phyloP scores from a whole-genome alignment of 1,139 yeast species.

The Meyerozyma athensensis region DNA sequence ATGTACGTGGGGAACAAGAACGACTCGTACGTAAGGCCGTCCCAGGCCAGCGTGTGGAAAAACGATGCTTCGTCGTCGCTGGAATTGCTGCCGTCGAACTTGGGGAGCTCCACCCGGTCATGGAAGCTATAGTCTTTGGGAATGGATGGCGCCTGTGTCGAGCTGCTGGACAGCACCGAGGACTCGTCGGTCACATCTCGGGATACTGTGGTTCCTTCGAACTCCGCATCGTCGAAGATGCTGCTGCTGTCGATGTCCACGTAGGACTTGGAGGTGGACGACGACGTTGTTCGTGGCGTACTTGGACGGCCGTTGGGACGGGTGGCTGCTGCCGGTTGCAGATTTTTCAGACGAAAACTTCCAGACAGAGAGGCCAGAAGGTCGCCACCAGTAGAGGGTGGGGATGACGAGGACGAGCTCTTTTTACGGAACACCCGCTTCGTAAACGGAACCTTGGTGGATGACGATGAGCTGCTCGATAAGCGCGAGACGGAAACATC shows the following conservation, averaged over 20 bases:
- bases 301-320: neutral
- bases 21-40: slow-evolving; percentile 33
- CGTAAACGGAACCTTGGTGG: neutral
- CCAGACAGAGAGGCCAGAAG: neutral
- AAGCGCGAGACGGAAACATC: neutral
- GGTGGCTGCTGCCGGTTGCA: no score
- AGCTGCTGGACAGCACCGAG: neutral
- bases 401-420: no score
- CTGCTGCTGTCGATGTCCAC: slow-evolving; percentile 5
- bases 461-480: neutral
- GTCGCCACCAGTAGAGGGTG: neutral
- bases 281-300: neutral
- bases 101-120: slow-evolving; percentile 4
- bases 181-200: slow-evolving; percentile 4
- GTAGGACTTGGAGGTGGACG: slow-evolving; percentile 1
- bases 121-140: neutral
- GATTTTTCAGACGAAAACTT: no score
- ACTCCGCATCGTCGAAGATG: slow-evolving; percentile 5
- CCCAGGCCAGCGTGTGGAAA: slow-evolving; percentile 23
- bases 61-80: neutral
- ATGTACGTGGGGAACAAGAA: slow-evolving; percentile 52
- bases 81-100: neutral
- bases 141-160: neutral
- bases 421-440: neutral
- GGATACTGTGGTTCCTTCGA: slow-evolving; percentile 5